These are phyloP conservation scores for Solanum corneliomulleri DNA, from an alignment of 257 asterid species.

Conservation along the genomic window DNA sequence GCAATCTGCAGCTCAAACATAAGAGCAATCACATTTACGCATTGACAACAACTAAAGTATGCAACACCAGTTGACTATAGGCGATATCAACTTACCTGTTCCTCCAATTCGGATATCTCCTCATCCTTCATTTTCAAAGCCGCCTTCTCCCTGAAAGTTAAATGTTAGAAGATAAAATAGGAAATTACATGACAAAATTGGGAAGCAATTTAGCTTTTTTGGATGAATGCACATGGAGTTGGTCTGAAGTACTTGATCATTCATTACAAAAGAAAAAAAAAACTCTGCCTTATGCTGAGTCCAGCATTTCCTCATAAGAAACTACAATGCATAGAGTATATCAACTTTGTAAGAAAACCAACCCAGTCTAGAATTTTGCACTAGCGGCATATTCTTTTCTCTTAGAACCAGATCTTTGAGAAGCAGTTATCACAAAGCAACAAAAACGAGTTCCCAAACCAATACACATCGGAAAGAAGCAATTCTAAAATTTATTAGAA, in stretches of 20 bases:
- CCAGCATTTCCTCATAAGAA: background rate
- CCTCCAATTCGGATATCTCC: constrained; percentile 66
- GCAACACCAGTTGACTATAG: background rate
- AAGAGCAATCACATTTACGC: background rate
- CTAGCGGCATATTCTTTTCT: background rate
- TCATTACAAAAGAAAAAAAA: background rate
- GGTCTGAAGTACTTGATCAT: background rate
- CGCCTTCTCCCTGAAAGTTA: constrained; percentile 44
- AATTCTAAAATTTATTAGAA: background rate
- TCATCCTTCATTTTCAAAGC: constrained; percentile 33
- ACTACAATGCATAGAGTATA: background rate
- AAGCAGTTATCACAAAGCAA: background rate
- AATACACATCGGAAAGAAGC: background rate
- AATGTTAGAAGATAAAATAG: background rate
- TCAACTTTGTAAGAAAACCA: background rate
- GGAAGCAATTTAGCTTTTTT: background rate
- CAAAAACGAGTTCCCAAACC: background rate
- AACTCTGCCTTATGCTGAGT: background rate
- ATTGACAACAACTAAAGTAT: constrained; percentile 1
- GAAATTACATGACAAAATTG: background rate
- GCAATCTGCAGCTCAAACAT: constrained; percentile 34
- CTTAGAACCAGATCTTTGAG: background rate
- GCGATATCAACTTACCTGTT: constrained; percentile 37
- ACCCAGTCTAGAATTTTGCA: background rate
- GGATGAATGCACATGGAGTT: background rate